A percentile compares a stretch with the other conserved stretches of the same genome.
These are phyloP conservation scores for Moelleriella libera DNA, from an alignment of 2,329 filamentous ascomycete genomes.

Conservation along the genomic window DNA sequence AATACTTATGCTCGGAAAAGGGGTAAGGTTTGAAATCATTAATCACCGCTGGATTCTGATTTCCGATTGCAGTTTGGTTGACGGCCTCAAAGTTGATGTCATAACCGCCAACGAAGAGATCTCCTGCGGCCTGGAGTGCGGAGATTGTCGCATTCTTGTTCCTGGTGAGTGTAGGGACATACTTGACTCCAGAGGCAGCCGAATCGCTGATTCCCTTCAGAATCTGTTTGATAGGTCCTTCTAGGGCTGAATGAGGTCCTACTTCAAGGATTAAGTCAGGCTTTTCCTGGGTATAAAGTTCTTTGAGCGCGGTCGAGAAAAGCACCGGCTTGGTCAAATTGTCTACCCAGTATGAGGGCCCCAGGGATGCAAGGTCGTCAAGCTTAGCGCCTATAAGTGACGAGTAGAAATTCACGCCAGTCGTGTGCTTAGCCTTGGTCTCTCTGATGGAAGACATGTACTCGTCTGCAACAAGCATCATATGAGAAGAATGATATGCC, in stretches of 20 bases:
- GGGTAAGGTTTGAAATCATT: constrained; percentile 31
- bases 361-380: constrained; percentile 19
- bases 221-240: constrained; percentile 36
- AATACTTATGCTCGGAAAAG: constrained; percentile 32
- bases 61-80: constrained; percentile 20
- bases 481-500: constrained; percentile 41
- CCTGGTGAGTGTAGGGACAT: constrained; percentile 32
- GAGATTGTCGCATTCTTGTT: constrained; percentile 33
- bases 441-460: constrained; percentile 23
- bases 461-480: constrained; percentile 33
- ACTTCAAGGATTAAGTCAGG: constrained; percentile 24
- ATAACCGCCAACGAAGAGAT: constrained; percentile 29
- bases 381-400: constrained; percentile 25
- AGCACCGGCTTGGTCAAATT: constrained; percentile 26
- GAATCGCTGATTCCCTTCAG: constrained; percentile 27
- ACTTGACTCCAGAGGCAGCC: constrained; percentile 23
- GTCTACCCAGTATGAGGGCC: constrained; percentile 29
- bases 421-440: constrained; percentile 9
- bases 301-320: constrained; percentile 21
- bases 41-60: constrained; percentile 13
- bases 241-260: constrained; percentile 33
- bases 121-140: constrained; percentile 26
- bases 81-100: constrained; percentile 27
- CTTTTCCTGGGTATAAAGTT: constrained; percentile 14
- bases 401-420: constrained; percentile 27